phyloP scores from a whole-genome alignment of 352 stramenopile genomes.

The Globisporangium mamillatum region DNA sequence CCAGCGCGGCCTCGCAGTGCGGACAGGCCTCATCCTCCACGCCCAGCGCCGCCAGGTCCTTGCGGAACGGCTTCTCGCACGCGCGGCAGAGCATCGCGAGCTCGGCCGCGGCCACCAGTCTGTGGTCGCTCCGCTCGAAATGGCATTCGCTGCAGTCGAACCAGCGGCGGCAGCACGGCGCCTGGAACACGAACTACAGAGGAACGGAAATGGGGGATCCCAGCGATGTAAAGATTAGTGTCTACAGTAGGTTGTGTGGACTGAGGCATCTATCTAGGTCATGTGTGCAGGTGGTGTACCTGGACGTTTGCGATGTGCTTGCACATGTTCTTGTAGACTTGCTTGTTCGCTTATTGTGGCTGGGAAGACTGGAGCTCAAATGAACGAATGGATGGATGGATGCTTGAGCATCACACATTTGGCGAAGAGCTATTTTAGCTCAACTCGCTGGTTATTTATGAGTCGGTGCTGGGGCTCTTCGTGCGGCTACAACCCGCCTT shows the following conservation, averaged over 20 bases:
- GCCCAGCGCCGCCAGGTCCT: slow-evolving; percentile 50
- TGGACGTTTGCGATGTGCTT: slow-evolving; percentile 40
- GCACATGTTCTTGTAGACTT: slow-evolving; percentile 26
- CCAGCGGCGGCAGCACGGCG: slow-evolving; percentile 70
- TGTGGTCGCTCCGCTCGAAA: slow-evolving; percentile 61
- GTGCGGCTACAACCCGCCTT: background rate
- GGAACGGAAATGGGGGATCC: background rate
- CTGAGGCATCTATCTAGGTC: too few species aligned
- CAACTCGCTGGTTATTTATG: background rate
- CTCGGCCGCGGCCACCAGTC: slow-evolving; percentile 35
- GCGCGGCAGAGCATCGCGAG: slow-evolving; percentile 69
- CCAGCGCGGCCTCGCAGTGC: slow-evolving; percentile 51
- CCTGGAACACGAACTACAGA: slow-evolving; percentile 54
- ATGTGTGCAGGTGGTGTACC: slow-evolving; percentile 14
- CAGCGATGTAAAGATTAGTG: too few species aligned
- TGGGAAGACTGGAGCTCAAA: background rate
- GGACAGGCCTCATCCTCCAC: slow-evolving; percentile 60
- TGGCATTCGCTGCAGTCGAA: slow-evolving; percentile 81
- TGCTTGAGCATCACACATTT: background rate
- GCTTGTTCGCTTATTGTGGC: background rate
- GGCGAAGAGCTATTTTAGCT: background rate
- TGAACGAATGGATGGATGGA: background rate
- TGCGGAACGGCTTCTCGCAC: slow-evolving; percentile 62
- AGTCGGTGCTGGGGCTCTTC: background rate
- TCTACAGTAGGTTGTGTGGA: too few species aligned